phyloP scores from a whole-genome alignment of 2,329 filamentous ascomycete genomes.

The Calonectria henricotiae region DNA sequence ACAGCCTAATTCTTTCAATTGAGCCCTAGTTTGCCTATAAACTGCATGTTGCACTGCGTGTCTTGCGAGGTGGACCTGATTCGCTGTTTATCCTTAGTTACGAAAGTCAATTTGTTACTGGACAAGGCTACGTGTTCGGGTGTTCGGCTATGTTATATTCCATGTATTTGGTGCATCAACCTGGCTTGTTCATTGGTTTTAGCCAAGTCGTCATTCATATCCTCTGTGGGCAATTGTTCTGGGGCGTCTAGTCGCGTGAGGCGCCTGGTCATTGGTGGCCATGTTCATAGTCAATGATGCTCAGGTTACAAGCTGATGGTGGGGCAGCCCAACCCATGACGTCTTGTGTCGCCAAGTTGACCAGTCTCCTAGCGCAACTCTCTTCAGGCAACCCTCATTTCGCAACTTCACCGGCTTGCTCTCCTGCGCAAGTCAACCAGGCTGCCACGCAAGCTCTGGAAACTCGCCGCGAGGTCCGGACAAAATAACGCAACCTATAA shows the following conservation, averaged over 20 bases:
- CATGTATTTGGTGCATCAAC: not conserved
- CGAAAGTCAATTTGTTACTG: conserved; percentile 13
- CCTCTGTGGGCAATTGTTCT: conserved; percentile 4
- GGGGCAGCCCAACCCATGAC: conserved; percentile 44
- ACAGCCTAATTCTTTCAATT: conserved; percentile 35
- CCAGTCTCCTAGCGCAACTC: conserved; percentile 20
- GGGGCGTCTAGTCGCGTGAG: not conserved
- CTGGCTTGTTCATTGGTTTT: not conserved
- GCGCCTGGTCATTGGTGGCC: not conserved
- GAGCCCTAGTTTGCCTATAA: conserved; percentile 17
- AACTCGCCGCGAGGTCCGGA: not conserved
- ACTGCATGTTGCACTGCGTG: not conserved
- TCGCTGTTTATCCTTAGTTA: conserved; percentile 3
- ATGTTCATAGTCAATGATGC: conserved; percentile 20
- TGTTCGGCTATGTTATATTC: not conserved
- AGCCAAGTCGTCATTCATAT: conserved; percentile 1
- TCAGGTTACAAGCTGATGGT: conserved; percentile 25
- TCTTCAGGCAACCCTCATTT: not conserved
- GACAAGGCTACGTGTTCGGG: not conserved
- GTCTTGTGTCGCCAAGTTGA: conserved; percentile 42
- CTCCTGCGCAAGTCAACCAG: not conserved
- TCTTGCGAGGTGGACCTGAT: conserved; percentile 2
- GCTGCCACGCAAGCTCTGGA: not conserved
- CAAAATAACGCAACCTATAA: too few species aligned
- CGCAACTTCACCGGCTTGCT: conserved; percentile 2